These are phyloP conservation scores for Ampelomyces quisqualis DNA, from an alignment of 2,329 filamentous ascomycete genomes.

Conservation along the genomic window DNA sequence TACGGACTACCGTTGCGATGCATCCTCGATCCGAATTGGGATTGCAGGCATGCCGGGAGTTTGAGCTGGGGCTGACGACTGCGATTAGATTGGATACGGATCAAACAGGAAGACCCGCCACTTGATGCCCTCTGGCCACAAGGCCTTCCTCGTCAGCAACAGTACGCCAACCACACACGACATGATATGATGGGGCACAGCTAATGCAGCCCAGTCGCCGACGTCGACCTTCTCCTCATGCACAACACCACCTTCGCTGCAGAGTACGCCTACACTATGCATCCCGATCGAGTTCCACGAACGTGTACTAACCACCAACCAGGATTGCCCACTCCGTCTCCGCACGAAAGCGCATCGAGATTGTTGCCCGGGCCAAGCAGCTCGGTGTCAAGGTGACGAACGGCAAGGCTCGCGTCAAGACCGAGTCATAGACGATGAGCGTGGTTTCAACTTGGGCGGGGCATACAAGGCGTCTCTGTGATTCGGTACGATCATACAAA, in stretches of 20 bases:
- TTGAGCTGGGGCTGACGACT: constrained; percentile 32
- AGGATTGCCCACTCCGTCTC: constrained; percentile 99
- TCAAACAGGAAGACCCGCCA: constrained; percentile 99
- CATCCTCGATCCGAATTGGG: not conserved
- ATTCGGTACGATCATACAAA: constrained; percentile 43
- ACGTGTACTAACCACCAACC: constrained; percentile 16
- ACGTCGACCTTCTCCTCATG: constrained; percentile 98
- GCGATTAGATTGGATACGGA: constrained; percentile 85
- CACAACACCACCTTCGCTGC: constrained; percentile 99
- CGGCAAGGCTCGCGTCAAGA: constrained; percentile 97
- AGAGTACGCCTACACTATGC: constrained; percentile 66
- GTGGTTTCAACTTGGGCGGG: constrained; percentile 33
- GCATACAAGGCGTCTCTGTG: constrained; percentile 44
- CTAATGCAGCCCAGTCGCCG: constrained; percentile 56
- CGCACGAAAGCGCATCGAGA: constrained; percentile 97
- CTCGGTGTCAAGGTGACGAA: constrained; percentile 99
- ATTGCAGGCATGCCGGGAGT: not conserved
- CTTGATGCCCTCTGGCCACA: constrained; percentile 99
- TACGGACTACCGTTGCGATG: constrained; percentile 54
- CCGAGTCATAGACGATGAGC: constrained; percentile 68
- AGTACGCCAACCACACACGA: constrained; percentile 36
- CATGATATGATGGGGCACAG: not conserved
- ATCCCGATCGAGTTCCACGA: not conserved
- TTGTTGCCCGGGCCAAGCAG: constrained; percentile 95
- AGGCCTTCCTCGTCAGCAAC: constrained; percentile 99